Percentiles rank a stretch among this genome's conserved stretches.
phyloP scores from a whole-genome alignment of 2,329 filamentous ascomycete genomes.

The Claviceps sp. region DNA sequence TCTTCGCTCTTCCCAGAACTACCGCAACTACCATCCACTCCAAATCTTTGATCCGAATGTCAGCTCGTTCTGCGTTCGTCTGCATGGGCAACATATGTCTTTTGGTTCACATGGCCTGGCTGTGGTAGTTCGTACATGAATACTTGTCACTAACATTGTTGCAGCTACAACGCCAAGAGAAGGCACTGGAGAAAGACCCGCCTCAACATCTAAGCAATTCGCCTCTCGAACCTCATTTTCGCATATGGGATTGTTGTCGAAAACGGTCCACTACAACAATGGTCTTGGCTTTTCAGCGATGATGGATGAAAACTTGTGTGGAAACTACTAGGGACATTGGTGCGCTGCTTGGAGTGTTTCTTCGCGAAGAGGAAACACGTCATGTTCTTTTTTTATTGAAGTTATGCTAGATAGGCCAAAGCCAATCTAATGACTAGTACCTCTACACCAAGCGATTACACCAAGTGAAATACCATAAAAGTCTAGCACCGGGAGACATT shows the following conservation, averaged over 20 bases:
- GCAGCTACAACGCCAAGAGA: slow-evolving; percentile 99
- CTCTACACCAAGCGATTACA: too few species aligned
- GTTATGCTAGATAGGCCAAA: not conserved
- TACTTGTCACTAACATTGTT: slow-evolving; percentile 8
- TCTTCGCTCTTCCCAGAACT: not conserved
- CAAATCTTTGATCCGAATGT: not conserved
- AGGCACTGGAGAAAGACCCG: slow-evolving; percentile 99
- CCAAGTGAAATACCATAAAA: too few species aligned
- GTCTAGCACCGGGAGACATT: too few species aligned
- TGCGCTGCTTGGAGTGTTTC: slow-evolving; percentile 12
- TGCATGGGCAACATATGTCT: not conserved
- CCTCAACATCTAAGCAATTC: slow-evolving; percentile 83
- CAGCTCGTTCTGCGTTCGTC: not conserved
- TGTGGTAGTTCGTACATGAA: not conserved
- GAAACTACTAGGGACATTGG: not conserved
- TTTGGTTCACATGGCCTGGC: not conserved
- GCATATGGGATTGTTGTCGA: slow-evolving; percentile 2
- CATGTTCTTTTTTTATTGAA: too few species aligned
- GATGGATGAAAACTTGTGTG: slow-evolving; percentile 7
- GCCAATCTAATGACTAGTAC: not conserved
- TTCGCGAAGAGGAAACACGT: not conserved
- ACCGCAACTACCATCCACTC: not conserved
- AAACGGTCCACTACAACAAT: slow-evolving; percentile 3
- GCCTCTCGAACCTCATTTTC: slow-evolving; percentile 10
- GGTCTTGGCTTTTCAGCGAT: slow-evolving; percentile 16